A percentile compares a stretch with the other conserved stretches of the same genome.
Conservation (phyloP, 306 rosid genomes). For the Comarum palustre region DNA sequence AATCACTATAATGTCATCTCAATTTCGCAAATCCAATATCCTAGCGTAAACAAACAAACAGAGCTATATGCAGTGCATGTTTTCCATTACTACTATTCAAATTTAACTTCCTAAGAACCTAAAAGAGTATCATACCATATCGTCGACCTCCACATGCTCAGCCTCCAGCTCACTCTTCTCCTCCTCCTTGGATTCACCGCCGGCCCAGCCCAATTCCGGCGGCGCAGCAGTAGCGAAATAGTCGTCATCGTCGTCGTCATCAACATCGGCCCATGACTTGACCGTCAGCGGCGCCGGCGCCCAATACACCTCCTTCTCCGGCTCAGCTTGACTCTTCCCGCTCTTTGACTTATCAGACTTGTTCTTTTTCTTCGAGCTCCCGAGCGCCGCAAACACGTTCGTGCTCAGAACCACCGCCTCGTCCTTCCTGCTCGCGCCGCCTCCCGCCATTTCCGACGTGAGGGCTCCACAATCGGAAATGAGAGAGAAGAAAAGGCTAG, state of each 20-base stretch:
- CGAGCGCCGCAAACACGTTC: slow-evolving; percentile 75
- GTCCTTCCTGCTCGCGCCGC: slow-evolving; percentile 57
- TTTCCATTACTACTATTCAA: neutral
- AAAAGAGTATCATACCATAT: neutral
- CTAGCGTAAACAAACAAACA: neutral
- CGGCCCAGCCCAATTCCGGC: slow-evolving; percentile 48
- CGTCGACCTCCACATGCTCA: slow-evolving; percentile 37
- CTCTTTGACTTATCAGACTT: slow-evolving; percentile 41
- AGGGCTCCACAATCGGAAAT: neutral
- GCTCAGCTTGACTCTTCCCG: slow-evolving; percentile 4
- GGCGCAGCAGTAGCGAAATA: slow-evolving; percentile 63
- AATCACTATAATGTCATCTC: neutral
- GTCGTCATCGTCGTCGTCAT: slow-evolving; percentile 71
- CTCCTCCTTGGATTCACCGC: slow-evolving; percentile 23
- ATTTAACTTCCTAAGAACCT: neutral
- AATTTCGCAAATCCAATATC: neutral
- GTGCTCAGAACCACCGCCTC: slow-evolving; percentile 47
- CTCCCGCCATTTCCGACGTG: slow-evolving; percentile 54
- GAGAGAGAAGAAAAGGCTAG: neutral
- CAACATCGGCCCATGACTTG: slow-evolving; percentile 72
- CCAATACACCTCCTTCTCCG: slow-evolving; percentile 50
- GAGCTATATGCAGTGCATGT: neutral
- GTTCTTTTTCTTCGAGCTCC: slow-evolving; percentile 69
- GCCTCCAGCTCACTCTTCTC: slow-evolving; percentile 19
- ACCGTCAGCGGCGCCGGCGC: slow-evolving; percentile 60